Evolutionary conservation across 768 basidiomycete genomes (phyloP).

Genomic region (Amylocystis lapponica): DNA sequence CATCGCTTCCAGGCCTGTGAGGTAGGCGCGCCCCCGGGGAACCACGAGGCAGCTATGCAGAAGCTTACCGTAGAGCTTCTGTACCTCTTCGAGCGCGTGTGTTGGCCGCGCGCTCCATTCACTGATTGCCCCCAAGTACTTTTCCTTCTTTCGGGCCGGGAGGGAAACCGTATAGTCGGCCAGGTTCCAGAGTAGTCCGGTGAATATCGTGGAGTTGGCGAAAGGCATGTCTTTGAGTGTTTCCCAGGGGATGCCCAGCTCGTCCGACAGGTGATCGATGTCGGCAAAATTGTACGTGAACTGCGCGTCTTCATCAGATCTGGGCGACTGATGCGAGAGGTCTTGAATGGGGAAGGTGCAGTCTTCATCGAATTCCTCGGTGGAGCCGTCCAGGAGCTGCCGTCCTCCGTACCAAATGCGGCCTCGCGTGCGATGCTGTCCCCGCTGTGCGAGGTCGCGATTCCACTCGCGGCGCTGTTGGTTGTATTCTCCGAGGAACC

Average conservation of each 20-base stretch:
- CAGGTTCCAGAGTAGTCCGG: conserved; percentile 30
- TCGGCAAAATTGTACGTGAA: too few species aligned
- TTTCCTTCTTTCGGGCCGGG: conserved; percentile 17
- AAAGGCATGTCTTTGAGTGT: conserved; percentile 24
- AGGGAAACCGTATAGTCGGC: conserved; percentile 17
- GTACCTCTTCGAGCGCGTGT: conserved; percentile 29
- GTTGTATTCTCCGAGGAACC: too few species aligned
- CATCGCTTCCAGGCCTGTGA: conserved; percentile 27
- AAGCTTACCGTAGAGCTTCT: too few species aligned
- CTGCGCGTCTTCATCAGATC: conserved; percentile 9
- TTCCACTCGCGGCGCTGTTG: conserved; percentile 9
- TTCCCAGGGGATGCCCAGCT: conserved; percentile 30
- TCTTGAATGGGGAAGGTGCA: conserved; percentile 12
- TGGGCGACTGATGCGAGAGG: conserved; percentile 17
- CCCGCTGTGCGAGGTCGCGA: conserved; percentile 6
- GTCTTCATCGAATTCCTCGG: too few species aligned
- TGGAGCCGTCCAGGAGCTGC: too few species aligned
- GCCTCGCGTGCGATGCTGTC: too few species aligned
- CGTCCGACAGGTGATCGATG: conserved; percentile 28
- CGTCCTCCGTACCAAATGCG: too few species aligned
- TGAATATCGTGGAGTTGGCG: conserved; percentile 14
- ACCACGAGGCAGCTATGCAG: too few species aligned
- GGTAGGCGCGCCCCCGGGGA: too few species aligned
- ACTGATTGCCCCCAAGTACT: conserved; percentile 24
- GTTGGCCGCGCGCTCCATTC: conserved; percentile 16